Conservation (phyloP, 1,139 yeast genomes). For the Lodderomyces elongisporus region DNA sequence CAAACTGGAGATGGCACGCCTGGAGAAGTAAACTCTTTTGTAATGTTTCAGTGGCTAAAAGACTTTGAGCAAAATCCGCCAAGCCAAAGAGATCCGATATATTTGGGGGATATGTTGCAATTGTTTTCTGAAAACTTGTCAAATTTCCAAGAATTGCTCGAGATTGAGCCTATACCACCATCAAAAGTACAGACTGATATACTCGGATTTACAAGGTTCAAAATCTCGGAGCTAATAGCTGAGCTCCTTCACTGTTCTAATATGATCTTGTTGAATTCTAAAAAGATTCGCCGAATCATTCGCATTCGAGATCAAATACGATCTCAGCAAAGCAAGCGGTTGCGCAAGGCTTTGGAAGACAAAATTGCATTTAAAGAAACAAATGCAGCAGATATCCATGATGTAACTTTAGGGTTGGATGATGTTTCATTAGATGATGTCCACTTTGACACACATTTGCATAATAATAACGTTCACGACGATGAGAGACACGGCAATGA, state of each 20-base stretch:
- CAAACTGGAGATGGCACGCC: conserved; percentile 28
- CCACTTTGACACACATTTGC: conserved; percentile 11
- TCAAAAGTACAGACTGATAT: conserved; percentile 14
- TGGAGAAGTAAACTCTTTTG: conserved; percentile 38
- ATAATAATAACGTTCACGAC: conserved; percentile 7
- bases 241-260: conserved; percentile 46
- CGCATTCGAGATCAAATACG: conserved; percentile 35
- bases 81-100: conserved; percentile 42
- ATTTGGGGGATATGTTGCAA: conserved; percentile 40
- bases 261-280: conserved; percentile 43
- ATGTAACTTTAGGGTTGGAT: conserved; percentile 35
- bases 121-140: conserved; percentile 37
- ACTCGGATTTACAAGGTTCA: conserved; percentile 41
- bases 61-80: conserved; percentile 49
- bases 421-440: conserved; percentile 37
- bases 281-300: conserved; percentile 32
- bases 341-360: conserved; percentile 33
- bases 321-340: conserved; percentile 25
- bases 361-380: conserved; percentile 15
- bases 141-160: conserved; percentile 27
- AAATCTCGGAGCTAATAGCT: conserved; percentile 41
- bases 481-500: not conserved
- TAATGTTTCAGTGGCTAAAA: conserved; percentile 45
- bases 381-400: conserved; percentile 13
- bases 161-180: conserved; percentile 24